Percentiles rank a stretch among this genome's conserved stretches.
Evolutionary conservation across 2,329 filamentous ascomycete species (phyloP).

Genomic region (Penicillium sp.): DNA sequence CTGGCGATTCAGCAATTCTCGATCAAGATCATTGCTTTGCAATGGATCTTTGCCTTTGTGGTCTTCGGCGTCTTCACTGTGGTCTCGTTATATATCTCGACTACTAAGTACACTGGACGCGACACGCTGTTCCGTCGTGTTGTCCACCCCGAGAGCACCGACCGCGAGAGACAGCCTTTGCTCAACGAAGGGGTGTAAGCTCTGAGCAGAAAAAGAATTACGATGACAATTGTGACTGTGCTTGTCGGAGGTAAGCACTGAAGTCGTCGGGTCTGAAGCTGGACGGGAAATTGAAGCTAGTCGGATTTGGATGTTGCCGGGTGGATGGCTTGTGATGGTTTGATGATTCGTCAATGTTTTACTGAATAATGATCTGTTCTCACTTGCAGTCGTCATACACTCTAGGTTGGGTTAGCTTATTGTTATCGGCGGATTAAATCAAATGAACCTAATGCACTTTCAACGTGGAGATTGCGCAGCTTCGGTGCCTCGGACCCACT

Average conservation of each 20-base stretch:
- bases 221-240: neutral
- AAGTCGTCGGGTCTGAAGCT: neutral
- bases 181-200: slow-evolving; percentile 41
- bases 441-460: neutral
- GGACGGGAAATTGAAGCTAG: neutral
- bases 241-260: neutral
- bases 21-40: slow-evolving; percentile 71
- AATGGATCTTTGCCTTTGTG: slow-evolving; percentile 90
- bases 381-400: slow-evolving; percentile 5
- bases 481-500: slow-evolving; percentile 1
- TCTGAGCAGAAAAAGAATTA: neutral
- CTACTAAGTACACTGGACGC: slow-evolving; percentile 35
- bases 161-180: slow-evolving; percentile 56
- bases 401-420: slow-evolving; percentile 1
- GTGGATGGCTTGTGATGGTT: neutral
- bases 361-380: neutral
- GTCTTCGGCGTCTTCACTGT: slow-evolving; percentile 77
- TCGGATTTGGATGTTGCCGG: neutral
- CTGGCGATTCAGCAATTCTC: slow-evolving; percentile 77
- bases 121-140: slow-evolving; percentile 37
- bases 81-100: slow-evolving; percentile 55
- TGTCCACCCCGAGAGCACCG: slow-evolving; percentile 41
- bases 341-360: neutral
- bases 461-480: neutral
- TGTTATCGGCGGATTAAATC: neutral